Conservation (phyloP, 495 filamentous ascomycete species). For the Neurospora sublineolata region DNA sequence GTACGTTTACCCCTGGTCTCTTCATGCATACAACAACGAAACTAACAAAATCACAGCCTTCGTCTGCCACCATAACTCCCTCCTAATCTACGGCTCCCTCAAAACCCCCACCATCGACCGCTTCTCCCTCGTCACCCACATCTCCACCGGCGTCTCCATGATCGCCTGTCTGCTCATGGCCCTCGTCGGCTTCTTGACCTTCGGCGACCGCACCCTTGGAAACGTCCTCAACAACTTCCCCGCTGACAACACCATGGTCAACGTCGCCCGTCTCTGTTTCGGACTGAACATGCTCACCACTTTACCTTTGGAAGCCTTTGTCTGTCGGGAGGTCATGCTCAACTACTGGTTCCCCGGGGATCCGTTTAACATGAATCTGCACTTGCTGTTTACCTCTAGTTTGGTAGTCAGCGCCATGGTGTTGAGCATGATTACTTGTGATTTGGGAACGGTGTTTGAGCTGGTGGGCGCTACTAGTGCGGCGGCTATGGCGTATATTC, state of each 20-base stretch:
- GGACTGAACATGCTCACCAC: slow-evolving; percentile 98
- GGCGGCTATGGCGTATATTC: slow-evolving; percentile 85
- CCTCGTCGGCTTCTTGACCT: slow-evolving; percentile 79
- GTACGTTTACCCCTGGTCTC: slow-evolving; percentile 31
- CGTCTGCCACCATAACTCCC: slow-evolving; percentile 90
- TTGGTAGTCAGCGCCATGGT: slow-evolving; percentile 71
- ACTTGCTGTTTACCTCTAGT: slow-evolving; percentile 70
- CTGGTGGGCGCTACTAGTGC: slow-evolving; percentile 90
- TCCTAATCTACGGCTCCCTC: slow-evolving; percentile 93
- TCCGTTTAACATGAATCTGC: slow-evolving; percentile 69
- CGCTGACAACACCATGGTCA: slow-evolving; percentile 76
- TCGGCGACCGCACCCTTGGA: slow-evolving; percentile 80
- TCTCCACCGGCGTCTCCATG: slow-evolving; percentile 78
- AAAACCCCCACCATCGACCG: slow-evolving; percentile 89
- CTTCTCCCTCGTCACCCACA: slow-evolving; percentile 85
- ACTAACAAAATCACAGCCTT: slow-evolving; percentile 50
- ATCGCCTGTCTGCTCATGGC: slow-evolving; percentile 82
- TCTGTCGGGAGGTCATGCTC: slow-evolving; percentile 91
- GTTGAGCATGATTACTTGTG: slow-evolving; percentile 73
- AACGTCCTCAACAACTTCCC: slow-evolving; percentile 99
- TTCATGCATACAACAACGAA: neutral
- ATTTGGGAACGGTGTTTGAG: slow-evolving; percentile 89
- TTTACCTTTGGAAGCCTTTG: slow-evolving; percentile 88
- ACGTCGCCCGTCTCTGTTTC: slow-evolving; percentile 87
- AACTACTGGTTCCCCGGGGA: slow-evolving; percentile 79